Base-by-base conservation (phyloP, 495 filamentous ascomycete genomes). In the Penicillium egyptiacum region DNA sequence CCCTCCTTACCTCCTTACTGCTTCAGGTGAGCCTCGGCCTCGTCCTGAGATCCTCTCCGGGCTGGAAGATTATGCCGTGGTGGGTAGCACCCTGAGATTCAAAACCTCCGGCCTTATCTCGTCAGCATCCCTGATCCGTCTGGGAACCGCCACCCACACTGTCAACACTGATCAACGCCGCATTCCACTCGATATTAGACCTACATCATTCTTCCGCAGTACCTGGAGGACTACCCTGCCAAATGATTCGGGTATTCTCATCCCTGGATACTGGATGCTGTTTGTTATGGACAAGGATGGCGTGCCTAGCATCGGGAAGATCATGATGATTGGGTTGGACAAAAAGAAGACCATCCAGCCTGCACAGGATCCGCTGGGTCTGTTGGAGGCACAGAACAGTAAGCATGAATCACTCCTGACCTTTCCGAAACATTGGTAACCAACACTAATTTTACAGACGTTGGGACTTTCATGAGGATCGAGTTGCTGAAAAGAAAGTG, bases 141-240 rank as follows among this genome's bases (percentile, higher is more conserved):
- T 75, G 22, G 75, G 81, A 22, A 73, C 71, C 2, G 67, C 69
- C 8, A 83, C 83, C 12, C 83, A 86, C 55, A 79, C 81, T 2
- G 75, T 86, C 43, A 79, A 86, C 59, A 85, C 81, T 1, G 83
- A 84, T 57, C 83, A 86, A 65, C 69, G 83, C 10, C 76, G 82
- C 3, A 70, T 86, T 42, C 68, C 73, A 2, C 68, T 83, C 1
- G 60, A 57, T 8, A 25, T 49, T n/a, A 17, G 12, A 2, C 0
- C 7, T 11, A 17, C 1, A 28, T 35, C 40, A 20, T n/a, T 25
- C 26, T n/a, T 26, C 19, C 0, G 35, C 0, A 17, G 3, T 2
- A 23, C 0, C 20, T 51, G 6, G 2, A 51, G 20, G 11, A 37
- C 33, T 8, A 41, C 20, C 8, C 43, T 58, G 4, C 56, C 50